Base-by-base conservation (phyloP, 345 rosid species). In the Balakata baccata region DNA sequence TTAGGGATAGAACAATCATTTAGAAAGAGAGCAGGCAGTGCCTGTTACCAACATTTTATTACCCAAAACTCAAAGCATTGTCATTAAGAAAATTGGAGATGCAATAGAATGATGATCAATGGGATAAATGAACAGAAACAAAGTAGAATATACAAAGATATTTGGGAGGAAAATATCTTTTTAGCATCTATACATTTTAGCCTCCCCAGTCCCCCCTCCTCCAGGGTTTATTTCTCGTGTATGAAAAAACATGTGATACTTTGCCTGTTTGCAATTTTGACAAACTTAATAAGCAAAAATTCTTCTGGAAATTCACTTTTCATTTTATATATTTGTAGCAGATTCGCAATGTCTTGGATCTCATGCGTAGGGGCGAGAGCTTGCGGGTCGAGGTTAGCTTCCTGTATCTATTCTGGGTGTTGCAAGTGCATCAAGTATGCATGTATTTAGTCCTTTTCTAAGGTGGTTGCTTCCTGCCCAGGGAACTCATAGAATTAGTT, bases 351-450 rank as follows among this genome's bases (percentile, higher is more conserved):
- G 87, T 88, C 81, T 78, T 92, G 91, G 97, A 89, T 78, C 86
- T 90, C 52, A 87, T 94, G 92, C 96, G 90, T 17, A 84, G 96
- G 80, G 89, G 90, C 13, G 96, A 92, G 81, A 81, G 82, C 79
- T 81, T 94, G 85, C 94, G 87, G 39, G 64, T 90, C 56, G 96
- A 92, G 97, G 98, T 91, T 75, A 65, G 86, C 7, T 66, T 58
- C 50, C 46, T 4, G 13, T 56, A 41, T 61, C 37, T 52, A 22
- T 41, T 14, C 14, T 74, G 10, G 71, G 52, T 52, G 5, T 74
- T 51, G 8, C 3, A 9, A 25, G 56, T 14, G 20, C 43, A n/a
- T 16, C 43, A 10, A 34, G 37, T 61, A 49, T 62, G 38, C 13
- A 16, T 38, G 38, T 58, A 51, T 20, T 41, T 43, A 39, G 14